These are phyloP conservation scores for Datisca glomerata DNA, from an alignment of 306 rosid species.

Conservation along the genomic window DNA sequence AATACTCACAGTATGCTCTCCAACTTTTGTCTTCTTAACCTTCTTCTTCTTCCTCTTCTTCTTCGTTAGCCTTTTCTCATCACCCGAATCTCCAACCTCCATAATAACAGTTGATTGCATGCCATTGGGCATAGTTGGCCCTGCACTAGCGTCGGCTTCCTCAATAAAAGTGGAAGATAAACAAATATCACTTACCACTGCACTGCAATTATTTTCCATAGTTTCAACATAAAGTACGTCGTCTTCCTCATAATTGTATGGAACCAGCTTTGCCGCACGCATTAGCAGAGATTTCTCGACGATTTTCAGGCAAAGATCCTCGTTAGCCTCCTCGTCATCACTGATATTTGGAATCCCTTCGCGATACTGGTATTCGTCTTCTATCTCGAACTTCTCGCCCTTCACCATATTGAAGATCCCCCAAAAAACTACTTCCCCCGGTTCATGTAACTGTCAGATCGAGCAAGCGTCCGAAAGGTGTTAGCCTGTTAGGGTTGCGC, in stretches of 20 bases:
- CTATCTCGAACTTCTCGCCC: no score
- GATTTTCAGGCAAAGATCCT: conserved; percentile 58
- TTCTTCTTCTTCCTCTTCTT: conserved; percentile 17
- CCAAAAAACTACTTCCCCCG: no score
- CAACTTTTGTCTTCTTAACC: conserved; percentile 23
- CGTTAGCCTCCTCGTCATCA: conserved; percentile 67
- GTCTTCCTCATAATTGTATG: conserved; percentile 1
- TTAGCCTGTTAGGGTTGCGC: no score
- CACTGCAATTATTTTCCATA: neutral
- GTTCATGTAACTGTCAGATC: no score
- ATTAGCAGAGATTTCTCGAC: conserved; percentile 41
- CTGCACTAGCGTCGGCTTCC: conserved; percentile 3
- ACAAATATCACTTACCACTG: neutral
- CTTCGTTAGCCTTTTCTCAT: conserved; percentile 15
- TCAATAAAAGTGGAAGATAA: conserved; percentile 9
- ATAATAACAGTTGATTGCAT: conserved; percentile 1
- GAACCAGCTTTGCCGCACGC: conserved; percentile 28
- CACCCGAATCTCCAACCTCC: conserved; percentile 5
- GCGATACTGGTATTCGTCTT: no score
- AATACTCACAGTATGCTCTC: conserved; percentile 31
- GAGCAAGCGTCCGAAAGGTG: no score
- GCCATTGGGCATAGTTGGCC: conserved; percentile 1
- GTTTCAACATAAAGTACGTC: neutral
- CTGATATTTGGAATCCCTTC: no score
- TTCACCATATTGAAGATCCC: no score